phyloP scores from a whole-genome alignment of 257 asterid species.

The Nicotiana obtusifolia region DNA sequence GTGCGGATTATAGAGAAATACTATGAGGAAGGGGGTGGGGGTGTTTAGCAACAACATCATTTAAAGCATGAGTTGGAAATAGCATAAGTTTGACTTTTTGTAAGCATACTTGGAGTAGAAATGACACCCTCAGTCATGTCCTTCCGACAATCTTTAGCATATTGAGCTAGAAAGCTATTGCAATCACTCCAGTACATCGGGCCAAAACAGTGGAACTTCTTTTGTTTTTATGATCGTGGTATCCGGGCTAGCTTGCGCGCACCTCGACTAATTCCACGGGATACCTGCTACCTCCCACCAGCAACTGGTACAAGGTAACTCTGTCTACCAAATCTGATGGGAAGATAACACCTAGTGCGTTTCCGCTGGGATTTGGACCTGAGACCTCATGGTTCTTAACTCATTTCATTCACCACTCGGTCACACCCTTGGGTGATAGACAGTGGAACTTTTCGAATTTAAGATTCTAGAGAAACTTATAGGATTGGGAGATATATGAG shows the following conservation, averaged over 20 bases:
- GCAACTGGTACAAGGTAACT: no score
- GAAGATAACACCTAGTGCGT: no score
- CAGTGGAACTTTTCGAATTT: not conserved
- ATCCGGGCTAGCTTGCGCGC: no score
- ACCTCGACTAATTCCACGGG: no score
- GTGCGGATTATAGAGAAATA: not conserved
- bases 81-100: not conserved
- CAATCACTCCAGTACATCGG: not conserved
- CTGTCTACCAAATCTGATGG: no score
- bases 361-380: no score
- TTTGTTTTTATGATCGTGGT: no score
- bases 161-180: not conserved
- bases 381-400: no score
- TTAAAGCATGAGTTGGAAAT: not conserved
- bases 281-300: no score
- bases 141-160: not conserved
- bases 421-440: not conserved
- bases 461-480: not conserved
- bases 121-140: not conserved
- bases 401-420: no score
- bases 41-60: not conserved
- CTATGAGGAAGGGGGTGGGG: not conserved
- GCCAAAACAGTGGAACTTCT: not conserved
- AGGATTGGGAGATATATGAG: not conserved
- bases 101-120: not conserved